Percentiles rank a stretch among this genome's conserved stretches.
phyloP scores from a whole-genome alignment of 2,329 filamentous ascomycete species.

The Monosporascus sp. region DNA sequence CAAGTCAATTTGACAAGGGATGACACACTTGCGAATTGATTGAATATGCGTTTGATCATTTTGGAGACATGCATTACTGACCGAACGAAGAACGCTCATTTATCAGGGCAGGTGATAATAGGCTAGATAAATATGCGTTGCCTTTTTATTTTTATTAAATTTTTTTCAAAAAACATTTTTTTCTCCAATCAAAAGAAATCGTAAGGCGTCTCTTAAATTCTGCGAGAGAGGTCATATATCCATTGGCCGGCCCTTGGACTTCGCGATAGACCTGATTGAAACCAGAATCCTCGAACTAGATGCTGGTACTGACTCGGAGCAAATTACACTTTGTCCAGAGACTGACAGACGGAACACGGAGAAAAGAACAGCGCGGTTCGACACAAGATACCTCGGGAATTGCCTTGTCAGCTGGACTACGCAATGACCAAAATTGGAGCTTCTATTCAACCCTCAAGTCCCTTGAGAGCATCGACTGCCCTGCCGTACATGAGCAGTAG shows the following conservation, averaged over 20 bases:
- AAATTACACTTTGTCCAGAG: conserved; percentile 1
- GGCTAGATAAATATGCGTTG: too few species aligned
- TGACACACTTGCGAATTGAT: too few species aligned
- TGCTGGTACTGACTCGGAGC: not conserved
- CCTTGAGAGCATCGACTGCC: not conserved
- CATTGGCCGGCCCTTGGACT: conserved; percentile 20
- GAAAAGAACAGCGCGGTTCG: conserved; percentile 18
- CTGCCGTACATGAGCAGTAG: too few species aligned
- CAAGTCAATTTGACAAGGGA: too few species aligned
- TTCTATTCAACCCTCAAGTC: not conserved
- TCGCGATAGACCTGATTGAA: conserved; percentile 18
- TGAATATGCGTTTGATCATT: too few species aligned
- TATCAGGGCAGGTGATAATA: too few species aligned
- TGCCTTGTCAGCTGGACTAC: conserved; percentile 19
- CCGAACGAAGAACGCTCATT: too few species aligned
- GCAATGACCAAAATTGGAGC: conserved; percentile 17
- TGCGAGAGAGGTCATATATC: conserved; percentile 12
- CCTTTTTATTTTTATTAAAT: too few species aligned
- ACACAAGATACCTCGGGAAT: conserved; percentile 21
- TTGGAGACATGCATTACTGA: too few species aligned
- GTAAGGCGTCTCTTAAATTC: conserved; percentile 6
- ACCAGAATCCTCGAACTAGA: conserved; percentile 16
- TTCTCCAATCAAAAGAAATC: conserved; percentile 11
- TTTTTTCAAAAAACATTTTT: too few species aligned
- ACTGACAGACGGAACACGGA: conserved; percentile 4